Conservation (phyloP, 2,329 filamentous ascomycete species). For the Aspergillus transmontanensis region DNA sequence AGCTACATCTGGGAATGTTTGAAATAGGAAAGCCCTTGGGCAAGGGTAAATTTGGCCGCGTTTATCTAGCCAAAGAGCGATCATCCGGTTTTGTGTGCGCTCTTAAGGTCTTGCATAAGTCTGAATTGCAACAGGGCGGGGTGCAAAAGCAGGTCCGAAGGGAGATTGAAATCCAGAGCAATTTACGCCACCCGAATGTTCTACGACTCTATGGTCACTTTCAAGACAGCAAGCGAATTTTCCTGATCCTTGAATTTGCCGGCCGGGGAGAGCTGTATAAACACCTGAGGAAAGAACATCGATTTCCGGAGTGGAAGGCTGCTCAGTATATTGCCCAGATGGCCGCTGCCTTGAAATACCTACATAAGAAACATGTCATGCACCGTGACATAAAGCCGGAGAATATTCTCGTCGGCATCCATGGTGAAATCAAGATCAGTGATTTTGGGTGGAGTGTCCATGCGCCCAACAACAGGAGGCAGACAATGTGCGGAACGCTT, state of each 20-base stretch:
- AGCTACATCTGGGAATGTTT: constrained; percentile 91
- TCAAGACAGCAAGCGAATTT: constrained; percentile 85
- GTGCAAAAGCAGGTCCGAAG: constrained; percentile 86
- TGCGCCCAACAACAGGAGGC: constrained; percentile 87
- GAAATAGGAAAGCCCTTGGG: constrained; percentile 85
- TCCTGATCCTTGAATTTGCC: constrained; percentile 84
- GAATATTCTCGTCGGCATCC: constrained; percentile 93
- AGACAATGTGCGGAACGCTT: constrained; percentile 95
- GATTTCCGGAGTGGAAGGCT: constrained; percentile 83
- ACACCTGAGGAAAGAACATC: constrained; percentile 74
- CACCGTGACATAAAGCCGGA: constrained; percentile 97
- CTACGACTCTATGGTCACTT: constrained; percentile 84
- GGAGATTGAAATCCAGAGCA: constrained; percentile 88
- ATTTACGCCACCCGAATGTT: constrained; percentile 83
- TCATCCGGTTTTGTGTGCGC: constrained; percentile 81
- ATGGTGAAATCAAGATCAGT: constrained; percentile 97
- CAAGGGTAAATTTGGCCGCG: constrained; percentile 84
- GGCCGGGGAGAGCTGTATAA: constrained; percentile 87
- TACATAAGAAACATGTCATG: constrained; percentile 97
- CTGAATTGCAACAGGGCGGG: constrained; percentile 74
- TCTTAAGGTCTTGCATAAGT: constrained; percentile 84
- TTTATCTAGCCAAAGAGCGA: constrained; percentile 81
- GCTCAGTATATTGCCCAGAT: constrained; percentile 88
- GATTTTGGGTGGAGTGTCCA: constrained; percentile 99
- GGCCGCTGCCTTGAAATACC: constrained; percentile 84